Evolutionary conservation across 1,284 basidiomycete genomes (phyloP).

Genomic region (Xanthoconium separans): DNA sequence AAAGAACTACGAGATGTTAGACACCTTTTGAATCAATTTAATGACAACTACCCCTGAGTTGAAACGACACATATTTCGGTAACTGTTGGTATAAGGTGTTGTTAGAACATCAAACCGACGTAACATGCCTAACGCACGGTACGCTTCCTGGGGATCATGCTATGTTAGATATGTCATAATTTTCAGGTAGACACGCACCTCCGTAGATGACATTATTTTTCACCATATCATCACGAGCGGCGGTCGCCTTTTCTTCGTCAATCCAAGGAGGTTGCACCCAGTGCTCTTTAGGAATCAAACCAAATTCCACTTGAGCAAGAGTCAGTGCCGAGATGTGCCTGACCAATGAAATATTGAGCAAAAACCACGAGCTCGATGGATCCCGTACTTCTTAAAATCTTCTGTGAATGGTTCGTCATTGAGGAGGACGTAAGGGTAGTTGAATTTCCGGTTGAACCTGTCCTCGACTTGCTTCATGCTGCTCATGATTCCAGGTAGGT

Average conservation of each 20-base stretch:
- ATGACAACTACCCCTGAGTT: conserved; percentile 77
- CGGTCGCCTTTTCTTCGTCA: conserved; percentile 73
- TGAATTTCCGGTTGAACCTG: conserved; percentile 81
- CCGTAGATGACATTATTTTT: conserved; percentile 86
- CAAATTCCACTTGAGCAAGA: conserved; percentile 71
- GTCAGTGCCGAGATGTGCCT: conserved; percentile 71
- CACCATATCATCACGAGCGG: conserved; percentile 77
- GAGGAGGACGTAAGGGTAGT: conserved; percentile 85
- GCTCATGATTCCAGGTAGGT: conserved; percentile 68
- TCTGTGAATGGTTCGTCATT: conserved; percentile 81
- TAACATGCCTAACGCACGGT: conserved; percentile 43
- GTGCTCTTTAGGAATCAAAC: conserved; percentile 75
- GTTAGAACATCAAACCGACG: conserved; percentile 6
- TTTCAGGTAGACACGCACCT: conserved; percentile 40
- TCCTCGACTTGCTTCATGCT: conserved; percentile 82
- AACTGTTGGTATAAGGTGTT: conserved; percentile 40
- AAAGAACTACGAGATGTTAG: conserved; percentile 65
- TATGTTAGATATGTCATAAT: neutral
- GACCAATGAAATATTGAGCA: conserved; percentile 5
- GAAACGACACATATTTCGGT: conserved; percentile 92
- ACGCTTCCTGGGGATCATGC: conserved; percentile 51
- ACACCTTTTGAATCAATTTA: neutral
- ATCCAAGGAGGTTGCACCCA: conserved; percentile 89
- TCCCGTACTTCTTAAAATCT: conserved; percentile 67
- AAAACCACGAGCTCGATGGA: neutral